Evolutionary conservation across 2,329 filamentous ascomycete species (phyloP).

Genomic region (Gnomoniopsis smithogilvyi): DNA sequence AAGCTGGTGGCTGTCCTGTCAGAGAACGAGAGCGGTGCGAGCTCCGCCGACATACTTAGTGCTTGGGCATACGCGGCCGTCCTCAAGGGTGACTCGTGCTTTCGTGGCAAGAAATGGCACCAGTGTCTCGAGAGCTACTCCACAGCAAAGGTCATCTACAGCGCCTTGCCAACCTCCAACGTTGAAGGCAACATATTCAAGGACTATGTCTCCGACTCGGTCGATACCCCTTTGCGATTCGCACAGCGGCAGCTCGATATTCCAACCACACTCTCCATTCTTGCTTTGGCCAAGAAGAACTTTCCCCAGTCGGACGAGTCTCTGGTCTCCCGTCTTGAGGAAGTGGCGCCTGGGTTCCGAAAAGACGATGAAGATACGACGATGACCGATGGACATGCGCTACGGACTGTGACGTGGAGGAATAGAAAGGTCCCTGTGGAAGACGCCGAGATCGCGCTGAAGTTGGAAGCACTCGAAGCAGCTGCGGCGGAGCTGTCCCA

Average conservation of each 20-base stretch:
- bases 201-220: conserved; percentile 78
- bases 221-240: conserved; percentile 92
- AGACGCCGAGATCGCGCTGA: conserved; percentile 86
- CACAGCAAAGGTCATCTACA: conserved; percentile 77
- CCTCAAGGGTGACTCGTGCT: conserved; percentile 71
- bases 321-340: conserved; percentile 66
- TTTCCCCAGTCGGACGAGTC: conserved; percentile 65
- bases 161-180: conserved; percentile 59
- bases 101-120: conserved; percentile 88
- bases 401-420: conserved; percentile 81
- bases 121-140: conserved; percentile 73
- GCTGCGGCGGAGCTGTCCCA: conserved; percentile 49
- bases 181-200: conserved; percentile 75
- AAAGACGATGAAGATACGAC: conserved; percentile 54
- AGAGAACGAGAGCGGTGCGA: conserved; percentile 64
- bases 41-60: conserved; percentile 72
- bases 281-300: conserved; percentile 72
- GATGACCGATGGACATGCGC: conserved; percentile 45
- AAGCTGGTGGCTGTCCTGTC: conserved; percentile 65
- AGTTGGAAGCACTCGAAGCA: conserved; percentile 66
- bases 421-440: conserved; percentile 83
- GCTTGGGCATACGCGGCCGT: conserved; percentile 79
- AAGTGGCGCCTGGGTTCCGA: conserved; percentile 66
- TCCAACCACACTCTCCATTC: conserved; percentile 78
- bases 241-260: conserved; percentile 90